Evolutionary conservation across 2,329 filamentous ascomycete genomes (phyloP).

Genomic region (Lasiodiplodia sp.): DNA sequence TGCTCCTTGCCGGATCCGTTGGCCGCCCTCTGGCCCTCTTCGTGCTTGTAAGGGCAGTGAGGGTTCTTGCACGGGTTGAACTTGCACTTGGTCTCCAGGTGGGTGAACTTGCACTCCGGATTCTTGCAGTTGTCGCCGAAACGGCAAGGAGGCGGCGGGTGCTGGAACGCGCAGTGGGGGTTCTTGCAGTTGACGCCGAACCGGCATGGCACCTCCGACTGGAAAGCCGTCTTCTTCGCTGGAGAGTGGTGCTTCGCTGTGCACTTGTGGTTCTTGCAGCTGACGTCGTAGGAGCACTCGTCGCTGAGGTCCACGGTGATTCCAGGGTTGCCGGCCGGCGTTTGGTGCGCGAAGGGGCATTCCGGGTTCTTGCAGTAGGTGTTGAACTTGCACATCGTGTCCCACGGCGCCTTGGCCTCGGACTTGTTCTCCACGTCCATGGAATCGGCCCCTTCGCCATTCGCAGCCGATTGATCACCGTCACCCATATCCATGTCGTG

Average conservation of each 20-base stretch:
- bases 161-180: slow-evolving; percentile 83
- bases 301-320: slow-evolving; percentile 80
- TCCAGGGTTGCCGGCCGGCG: slow-evolving; percentile 82
- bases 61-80: slow-evolving; percentile 92
- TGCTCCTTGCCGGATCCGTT: slow-evolving; percentile 62
- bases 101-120: slow-evolving; percentile 86
- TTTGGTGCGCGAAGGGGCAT: slow-evolving; percentile 94
- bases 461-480: slow-evolving; percentile 42
- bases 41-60: slow-evolving; percentile 88
- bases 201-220: slow-evolving; percentile 85
- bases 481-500: slow-evolving; percentile 48
- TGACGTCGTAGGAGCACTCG: slow-evolving; percentile 82
- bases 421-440: slow-evolving; percentile 67
- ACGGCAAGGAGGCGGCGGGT: slow-evolving; percentile 88
- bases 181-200: slow-evolving; percentile 91
- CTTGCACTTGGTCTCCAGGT: slow-evolving; percentile 83
- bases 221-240: slow-evolving; percentile 77
- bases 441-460: slow-evolving; percentile 48
- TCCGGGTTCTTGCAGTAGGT: slow-evolving; percentile 85
- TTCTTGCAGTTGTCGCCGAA: slow-evolving; percentile 89
- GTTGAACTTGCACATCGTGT: slow-evolving; percentile 88
- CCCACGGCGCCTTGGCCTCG: slow-evolving; percentile 62
- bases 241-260: slow-evolving; percentile 91
- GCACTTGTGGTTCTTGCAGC: slow-evolving; percentile 96
- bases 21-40: slow-evolving; percentile 82